phyloP scores from a whole-genome alignment of 2,329 filamentous ascomycete species.

The Emergomyces pasteurianus region DNA sequence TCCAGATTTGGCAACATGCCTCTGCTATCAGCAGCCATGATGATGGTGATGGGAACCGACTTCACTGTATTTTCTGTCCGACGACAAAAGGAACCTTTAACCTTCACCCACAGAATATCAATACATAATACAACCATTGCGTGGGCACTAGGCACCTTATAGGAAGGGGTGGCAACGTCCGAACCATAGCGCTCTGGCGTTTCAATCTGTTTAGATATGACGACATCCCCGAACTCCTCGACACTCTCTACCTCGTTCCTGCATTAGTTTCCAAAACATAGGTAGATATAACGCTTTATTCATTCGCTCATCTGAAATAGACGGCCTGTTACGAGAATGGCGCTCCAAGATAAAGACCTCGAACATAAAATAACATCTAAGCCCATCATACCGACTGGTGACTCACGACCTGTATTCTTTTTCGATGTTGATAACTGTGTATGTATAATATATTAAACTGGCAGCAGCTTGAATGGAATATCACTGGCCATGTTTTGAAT shows the following conservation, averaged over 20 bases:
- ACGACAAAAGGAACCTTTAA: too few species aligned
- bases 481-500: not conserved
- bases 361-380: not conserved
- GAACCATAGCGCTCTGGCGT: too few species aligned
- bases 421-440: constrained; percentile 98
- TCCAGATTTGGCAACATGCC: too few species aligned
- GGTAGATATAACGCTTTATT: not conserved
- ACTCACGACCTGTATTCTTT: constrained; percentile 47
- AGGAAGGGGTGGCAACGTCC: too few species aligned
- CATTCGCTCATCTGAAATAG: not conserved
- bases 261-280: not conserved
- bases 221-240: not conserved
- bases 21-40: too few species aligned
- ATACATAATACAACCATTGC: too few species aligned
- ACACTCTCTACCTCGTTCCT: not conserved
- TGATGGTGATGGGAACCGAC: too few species aligned
- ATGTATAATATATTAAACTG: constrained; percentile 22
- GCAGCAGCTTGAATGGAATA: not conserved
- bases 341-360: not conserved
- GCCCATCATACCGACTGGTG: constrained; percentile 6
- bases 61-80: too few species aligned
- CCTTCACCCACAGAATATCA: too few species aligned
- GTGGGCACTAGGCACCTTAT: too few species aligned
- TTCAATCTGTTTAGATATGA: not conserved
- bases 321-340: not conserved